Percentiles rank a stretch among this genome's conserved stretches.
These are phyloP conservation scores for Eucalyptus rudis DNA, from an alignment of 345 rosid genomes.

Conservation along the genomic window DNA sequence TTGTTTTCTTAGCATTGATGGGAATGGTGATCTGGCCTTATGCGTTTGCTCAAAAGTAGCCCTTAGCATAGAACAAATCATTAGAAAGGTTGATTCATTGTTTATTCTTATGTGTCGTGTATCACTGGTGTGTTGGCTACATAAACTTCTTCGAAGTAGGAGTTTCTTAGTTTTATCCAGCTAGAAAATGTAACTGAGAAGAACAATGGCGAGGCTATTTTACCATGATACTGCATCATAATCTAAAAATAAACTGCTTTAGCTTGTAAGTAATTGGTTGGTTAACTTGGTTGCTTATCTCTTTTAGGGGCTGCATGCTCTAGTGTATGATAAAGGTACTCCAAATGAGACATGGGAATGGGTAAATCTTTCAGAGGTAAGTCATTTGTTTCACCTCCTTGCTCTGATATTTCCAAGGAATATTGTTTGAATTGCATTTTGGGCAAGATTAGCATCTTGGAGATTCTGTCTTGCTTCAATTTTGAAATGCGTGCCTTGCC, in stretches of 20 bases:
- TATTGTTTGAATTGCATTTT: not conserved
- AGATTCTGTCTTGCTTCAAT: not conserved
- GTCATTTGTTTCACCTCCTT: not conserved
- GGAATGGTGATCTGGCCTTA: not conserved
- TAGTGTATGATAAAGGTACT: slow-evolving; percentile 76
- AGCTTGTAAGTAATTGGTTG: not conserved
- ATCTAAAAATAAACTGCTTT: not conserved
- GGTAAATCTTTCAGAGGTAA: slow-evolving; percentile 84
- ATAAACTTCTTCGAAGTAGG: not conserved
- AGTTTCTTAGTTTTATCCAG: not conserved
- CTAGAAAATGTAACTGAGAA: not conserved
- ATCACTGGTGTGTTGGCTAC: not conserved
- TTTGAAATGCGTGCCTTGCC: not conserved
- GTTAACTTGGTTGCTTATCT: not conserved
- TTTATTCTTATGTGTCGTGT: not conserved
- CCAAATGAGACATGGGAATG: slow-evolving; percentile 84
- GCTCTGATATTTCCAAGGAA: not conserved
- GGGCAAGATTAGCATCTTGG: not conserved
- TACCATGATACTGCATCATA: not conserved
- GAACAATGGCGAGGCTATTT: not conserved
- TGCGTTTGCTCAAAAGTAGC: not conserved
- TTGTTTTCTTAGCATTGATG: not conserved
- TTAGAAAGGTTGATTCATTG: not conserved
- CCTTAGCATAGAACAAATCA: not conserved
- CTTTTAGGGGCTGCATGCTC: slow-evolving; percentile 65